Evolutionary conservation across 208 protist species (phyloP), one percentile per base, ranked within the genome.

Genomic region (Herpetomonas tarakana): DNA sequence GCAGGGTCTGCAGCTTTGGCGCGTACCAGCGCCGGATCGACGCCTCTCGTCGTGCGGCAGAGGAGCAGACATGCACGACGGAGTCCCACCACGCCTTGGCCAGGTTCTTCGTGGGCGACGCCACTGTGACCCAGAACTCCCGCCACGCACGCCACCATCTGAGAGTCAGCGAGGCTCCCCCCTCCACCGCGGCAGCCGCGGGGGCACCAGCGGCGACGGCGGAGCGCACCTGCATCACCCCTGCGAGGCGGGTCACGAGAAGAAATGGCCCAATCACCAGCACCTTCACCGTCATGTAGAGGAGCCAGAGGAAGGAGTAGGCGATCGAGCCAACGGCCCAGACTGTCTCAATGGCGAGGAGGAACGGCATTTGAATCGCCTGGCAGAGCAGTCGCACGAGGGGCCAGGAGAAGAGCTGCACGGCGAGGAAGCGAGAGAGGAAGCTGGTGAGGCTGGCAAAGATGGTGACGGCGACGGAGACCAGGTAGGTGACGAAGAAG

Each of bases 61-160:
- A 76, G 28, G 68, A 49, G 44, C 54, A 66, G 26, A 93, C 58
- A 61, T 91, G 81, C 39, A 88, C 49, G 28, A 91, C 71, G 2
- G 72, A 79, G 68, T 88, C 75, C 64, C 83, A 90, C 77, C 77
- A 87, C 56, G 79, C 87, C 71, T 81, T 82, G 55, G 71, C 77
- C n/a, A 88, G 65, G 58, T 93, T 91, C 53, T 88, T 93, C 26
- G 87, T 77, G 18, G 87, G 87, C 1, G 77, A 74, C 3, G 83
- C 87, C 1, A 93, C 80, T 19, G 81, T 91, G 12, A 76, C 61
- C 84, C 87, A 93, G 55, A 93, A 93, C 68, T 91, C 79, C 53
- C 69, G 53, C 78, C 77, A 89, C 27, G 71, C 68, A 4, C 68
- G 41, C 85, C 81, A 88, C 85, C 76, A 84, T 65, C 68, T 74